phyloP scores from a whole-genome alignment of 116 monocot species.

The Cymodocea nodosa region DNA sequence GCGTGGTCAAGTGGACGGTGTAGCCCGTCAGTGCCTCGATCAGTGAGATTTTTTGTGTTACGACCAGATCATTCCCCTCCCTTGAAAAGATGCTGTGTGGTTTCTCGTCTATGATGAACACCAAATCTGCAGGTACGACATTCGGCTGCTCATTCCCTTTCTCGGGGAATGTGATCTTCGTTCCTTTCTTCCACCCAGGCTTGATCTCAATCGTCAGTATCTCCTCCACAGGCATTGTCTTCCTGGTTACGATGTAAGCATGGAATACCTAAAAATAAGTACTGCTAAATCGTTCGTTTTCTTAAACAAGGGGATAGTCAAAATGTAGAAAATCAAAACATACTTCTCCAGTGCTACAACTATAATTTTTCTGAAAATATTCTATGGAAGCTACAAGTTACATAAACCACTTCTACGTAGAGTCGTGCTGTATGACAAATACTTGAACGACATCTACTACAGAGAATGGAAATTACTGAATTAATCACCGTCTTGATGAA shows the following conservation, averaged over 20 bases:
- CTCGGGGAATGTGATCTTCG: conserved; percentile 41
- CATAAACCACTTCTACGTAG: too few relatives aligned
- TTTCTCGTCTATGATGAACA: conserved; percentile 40
- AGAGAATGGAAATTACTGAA: too few relatives aligned
- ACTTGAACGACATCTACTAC: too few relatives aligned
- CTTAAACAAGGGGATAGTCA: too few relatives aligned
- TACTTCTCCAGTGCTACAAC: too few relatives aligned
- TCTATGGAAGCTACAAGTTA: too few relatives aligned
- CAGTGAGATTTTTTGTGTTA: conserved; percentile 25
- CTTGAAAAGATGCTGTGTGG: conserved; percentile 26
- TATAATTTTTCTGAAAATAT: too few relatives aligned
- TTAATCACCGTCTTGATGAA: too few relatives aligned
- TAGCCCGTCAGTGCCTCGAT: conserved; percentile 23
- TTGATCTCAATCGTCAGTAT: conserved; percentile 31
- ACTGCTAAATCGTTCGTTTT: too few relatives aligned
- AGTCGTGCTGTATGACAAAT: too few relatives aligned
- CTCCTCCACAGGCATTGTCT: conserved; percentile 23
- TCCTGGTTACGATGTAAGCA: conserved; percentile 8
- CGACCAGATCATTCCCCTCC: conserved; percentile 34
- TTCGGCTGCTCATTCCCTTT: conserved; percentile 34
- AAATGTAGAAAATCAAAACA: too few relatives aligned
- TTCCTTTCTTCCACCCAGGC: conserved; percentile 52
- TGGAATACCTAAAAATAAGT: neutral
- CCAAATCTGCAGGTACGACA: conserved; percentile 22
- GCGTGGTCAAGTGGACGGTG: conserved; percentile 20